Evolutionary conservation across 148 eudicot species (phyloP), one percentile per base, ranked within the genome.

Genomic region (Camellia japonica): DNA sequence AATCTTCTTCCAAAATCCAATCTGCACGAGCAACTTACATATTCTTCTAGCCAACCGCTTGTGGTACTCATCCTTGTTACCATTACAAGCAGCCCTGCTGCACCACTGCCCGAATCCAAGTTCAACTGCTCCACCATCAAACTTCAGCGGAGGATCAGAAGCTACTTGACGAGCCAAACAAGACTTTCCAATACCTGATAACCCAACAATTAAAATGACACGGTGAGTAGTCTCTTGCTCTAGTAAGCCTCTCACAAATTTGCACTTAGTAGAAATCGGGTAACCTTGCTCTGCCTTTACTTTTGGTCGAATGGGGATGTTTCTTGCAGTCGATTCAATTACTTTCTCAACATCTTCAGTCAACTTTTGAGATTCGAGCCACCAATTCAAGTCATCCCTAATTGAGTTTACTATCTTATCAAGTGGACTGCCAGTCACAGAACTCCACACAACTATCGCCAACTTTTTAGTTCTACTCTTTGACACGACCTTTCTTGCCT

Each of bases 151-250:
- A 47, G 59, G 70, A 64, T 76, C 59, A 19, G 79, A 76, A 76
- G 79, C 79, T 54, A 76, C 79, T 76, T 76, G 79, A 19, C 79
- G 69, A 64, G 79, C 71, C 54, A 76, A 76, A 76, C 70, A 76
- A 1, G 79, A 62, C 71, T 76, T 76, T 6, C 71, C 79, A 64
- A 64, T 64, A 47, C 79, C 79, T n/a, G 79, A 76, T 13, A 76
- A 64, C 59, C 79, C 79, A 76, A 76, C 79, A 63, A 76, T 76
- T 46, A 76, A 68, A 76, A 76, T 64, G 10, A 76, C 71, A 9
- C 12, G n/a, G 12, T 47, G 79, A 49, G 70, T 47, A 19, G 23
- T 54, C 55, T 76, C 79, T 76, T 64, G 13, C 44, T 62, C 79
- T 30, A 76, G 44, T 49, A 76, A 64, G 20, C 59, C 64, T 14